Conservation (phyloP, 768 basidiomycete species). For the Leccinum barrowsii region DNA sequence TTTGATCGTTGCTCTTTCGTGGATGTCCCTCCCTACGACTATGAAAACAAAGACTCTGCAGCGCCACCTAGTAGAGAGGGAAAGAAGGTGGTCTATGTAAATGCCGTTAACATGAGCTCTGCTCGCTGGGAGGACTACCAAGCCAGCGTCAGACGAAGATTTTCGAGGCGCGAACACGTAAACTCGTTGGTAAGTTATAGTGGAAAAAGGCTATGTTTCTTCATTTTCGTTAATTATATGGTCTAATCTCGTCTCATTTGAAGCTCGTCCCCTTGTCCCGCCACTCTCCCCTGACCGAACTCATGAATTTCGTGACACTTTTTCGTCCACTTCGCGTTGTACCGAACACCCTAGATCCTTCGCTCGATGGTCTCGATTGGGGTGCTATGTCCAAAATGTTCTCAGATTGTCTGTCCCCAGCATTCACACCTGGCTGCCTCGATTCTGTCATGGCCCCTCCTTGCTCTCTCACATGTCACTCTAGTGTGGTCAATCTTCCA, state of each 20-base stretch:
- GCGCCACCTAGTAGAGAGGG: conserved; percentile 41
- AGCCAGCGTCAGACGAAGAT: conserved; percentile 36
- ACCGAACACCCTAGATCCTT: conserved; percentile 70
- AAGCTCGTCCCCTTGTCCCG: conserved; percentile 82
- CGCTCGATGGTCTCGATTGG: conserved; percentile 63
- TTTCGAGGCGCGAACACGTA: conserved; percentile 47
- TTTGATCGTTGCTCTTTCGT: conserved; percentile 69
- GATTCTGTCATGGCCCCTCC: conserved; percentile 22
- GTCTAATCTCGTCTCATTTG: neutral
- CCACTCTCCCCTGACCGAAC: conserved; percentile 86
- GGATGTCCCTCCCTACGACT: conserved; percentile 34
- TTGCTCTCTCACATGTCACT: conserved; percentile 18
- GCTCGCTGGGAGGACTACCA: conserved; percentile 51
- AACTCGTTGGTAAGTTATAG: conserved; percentile 51
- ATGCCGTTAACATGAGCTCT: conserved; percentile 72
- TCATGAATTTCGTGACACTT: conserved; percentile 73
- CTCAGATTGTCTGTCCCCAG: conserved; percentile 43
- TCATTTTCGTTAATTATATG: neutral
- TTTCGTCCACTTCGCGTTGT: conserved; percentile 76
- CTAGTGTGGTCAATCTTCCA: conserved; percentile 15
- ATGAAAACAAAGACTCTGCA: neutral
- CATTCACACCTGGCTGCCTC: conserved; percentile 5
- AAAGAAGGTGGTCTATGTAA: conserved; percentile 74
- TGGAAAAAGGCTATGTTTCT: neutral
- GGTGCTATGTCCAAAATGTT: conserved; percentile 69